Evolutionary conservation across 2,329 filamentous ascomycete species (phyloP), one percentile per base, ranked within the genome.

Genomic region (Colletotrichum sp.): DNA sequence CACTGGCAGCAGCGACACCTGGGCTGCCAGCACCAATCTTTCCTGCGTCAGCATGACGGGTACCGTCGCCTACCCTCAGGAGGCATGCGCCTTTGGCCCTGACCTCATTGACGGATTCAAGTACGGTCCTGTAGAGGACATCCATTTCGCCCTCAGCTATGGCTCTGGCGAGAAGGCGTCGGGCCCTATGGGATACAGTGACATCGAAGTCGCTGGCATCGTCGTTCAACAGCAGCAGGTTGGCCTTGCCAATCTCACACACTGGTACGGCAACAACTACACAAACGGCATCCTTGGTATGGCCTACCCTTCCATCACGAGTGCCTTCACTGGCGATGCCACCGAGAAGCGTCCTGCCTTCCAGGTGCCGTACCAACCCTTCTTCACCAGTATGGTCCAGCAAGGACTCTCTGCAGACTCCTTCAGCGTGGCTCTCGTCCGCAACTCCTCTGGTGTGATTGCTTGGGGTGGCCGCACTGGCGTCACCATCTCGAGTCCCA

Each of bases 1-100:
- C 77, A 89, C 88, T 0, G 88, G 87, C 28, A 89, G 88, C 78
- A 86, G 88, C 27, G 89, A 91, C 76, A 90, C 88, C 1, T 90
- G 88, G 88, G 84, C 86, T 3, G 84, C 85, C 39, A 81, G 82
- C 13, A 79, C 79, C 2, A 82, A 84, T 34, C 89, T 89, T 76
- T 79, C 80, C 58, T 90, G 89, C 77, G 79, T 85, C 43, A 84
- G 86, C 72, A 79, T 77, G n/a, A 72, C 78, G 1, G 85, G 86
- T 18, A 77, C 79, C 8, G 71, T 70, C 4, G 72, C 79, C 9
- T 80, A 82, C 28, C 77, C 82, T 3, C 81, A 83, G 43, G 75
- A 78, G 3, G 75, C 79, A 3, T 89, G 88, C 77, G 81, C 80
- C 4, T 88, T 90, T 66, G 88, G 88, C 0, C 79, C 81, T 8